Evolutionary conservation across 2,329 filamentous ascomycete genomes (phyloP).

Genomic region (Aspergillus amoenus): DNA sequence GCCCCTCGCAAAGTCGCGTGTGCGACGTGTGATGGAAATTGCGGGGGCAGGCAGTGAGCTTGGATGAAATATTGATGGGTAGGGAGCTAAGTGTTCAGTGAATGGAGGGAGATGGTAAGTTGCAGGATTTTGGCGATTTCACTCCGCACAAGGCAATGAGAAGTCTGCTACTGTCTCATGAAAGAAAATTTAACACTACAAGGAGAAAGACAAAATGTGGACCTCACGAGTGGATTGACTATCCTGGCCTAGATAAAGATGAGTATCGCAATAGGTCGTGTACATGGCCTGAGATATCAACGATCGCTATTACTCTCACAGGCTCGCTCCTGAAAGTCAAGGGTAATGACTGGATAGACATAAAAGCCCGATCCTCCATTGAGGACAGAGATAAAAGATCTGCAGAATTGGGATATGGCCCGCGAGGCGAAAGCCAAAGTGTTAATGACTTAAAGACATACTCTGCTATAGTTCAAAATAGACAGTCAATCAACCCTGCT

Average conservation of each 20-base stretch:
- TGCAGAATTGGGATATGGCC: neutral
- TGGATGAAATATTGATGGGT: neutral
- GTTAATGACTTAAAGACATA: neutral
- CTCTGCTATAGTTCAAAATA: neutral
- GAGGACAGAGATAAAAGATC: neutral
- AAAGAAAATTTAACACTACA: neutral
- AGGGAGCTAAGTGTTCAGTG: neutral
- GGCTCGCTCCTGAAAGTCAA: slow-evolving; percentile 3
- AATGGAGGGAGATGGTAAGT: neutral
- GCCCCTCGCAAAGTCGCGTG: neutral
- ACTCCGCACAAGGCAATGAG: neutral
- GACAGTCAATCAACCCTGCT: neutral
- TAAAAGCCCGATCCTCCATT: neutral
- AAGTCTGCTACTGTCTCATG: neutral
- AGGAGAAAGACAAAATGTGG: neutral
- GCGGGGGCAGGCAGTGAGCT: neutral
- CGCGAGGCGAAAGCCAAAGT: neutral
- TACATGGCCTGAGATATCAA: slow-evolving; percentile 15
- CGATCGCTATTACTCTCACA: slow-evolving; percentile 14
- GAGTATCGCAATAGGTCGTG: slow-evolving; percentile 7
- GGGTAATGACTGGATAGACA: neutral
- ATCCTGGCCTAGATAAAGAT: slow-evolving; percentile 17
- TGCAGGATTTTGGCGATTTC: neutral
- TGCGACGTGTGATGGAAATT: neutral
- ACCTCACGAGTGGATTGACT: slow-evolving; percentile 20